Conservation (phyloP, 257 asterid species). For the Solanum paucissectum region DNA sequence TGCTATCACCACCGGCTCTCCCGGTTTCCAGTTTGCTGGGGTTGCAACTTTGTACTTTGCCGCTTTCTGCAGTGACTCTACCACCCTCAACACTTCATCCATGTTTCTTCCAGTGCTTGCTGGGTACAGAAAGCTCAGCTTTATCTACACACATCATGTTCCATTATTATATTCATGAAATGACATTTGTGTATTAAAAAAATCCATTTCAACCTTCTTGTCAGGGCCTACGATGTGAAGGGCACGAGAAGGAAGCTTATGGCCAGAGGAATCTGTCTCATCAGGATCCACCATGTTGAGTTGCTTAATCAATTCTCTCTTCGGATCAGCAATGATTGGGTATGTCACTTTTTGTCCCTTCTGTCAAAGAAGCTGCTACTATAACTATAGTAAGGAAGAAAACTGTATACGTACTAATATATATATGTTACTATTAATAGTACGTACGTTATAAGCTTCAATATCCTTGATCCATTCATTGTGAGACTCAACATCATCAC, state of each 20-base stretch:
- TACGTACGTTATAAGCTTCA: constrained; percentile 43
- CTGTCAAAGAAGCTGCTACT: not conserved
- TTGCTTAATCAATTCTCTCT: constrained; percentile 38
- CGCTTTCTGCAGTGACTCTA: too few relatives aligned
- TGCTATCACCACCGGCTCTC: constrained; percentile 48
- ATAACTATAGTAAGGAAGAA: too few relatives aligned
- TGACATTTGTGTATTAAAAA: too few relatives aligned
- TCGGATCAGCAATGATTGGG: constrained; percentile 73
- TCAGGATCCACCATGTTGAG: constrained; percentile 95
- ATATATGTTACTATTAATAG: too few relatives aligned
- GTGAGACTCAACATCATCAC: constrained; percentile 64
- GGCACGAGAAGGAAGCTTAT: constrained; percentile 52
- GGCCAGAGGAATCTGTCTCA: constrained; percentile 39
- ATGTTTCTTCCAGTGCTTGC: constrained; percentile 63
- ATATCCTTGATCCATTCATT: constrained; percentile 76
- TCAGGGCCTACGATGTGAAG: constrained; percentile 81
- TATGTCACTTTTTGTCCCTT: constrained; percentile 47
- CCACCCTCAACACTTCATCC: too few relatives aligned
- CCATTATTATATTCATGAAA: too few relatives aligned
- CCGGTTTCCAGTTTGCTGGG: constrained; percentile 80
- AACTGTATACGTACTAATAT: too few relatives aligned
- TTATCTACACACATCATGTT: constrained; percentile 18
- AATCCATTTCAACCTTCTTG: constrained; percentile 20
- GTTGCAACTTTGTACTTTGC: constrained; percentile 40
- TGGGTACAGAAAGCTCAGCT: constrained; percentile 77